A percentile compares a stretch with the other conserved stretches of the same genome.
phyloP scores from a whole-genome alignment of 768 basidiomycete species.

The Agaricus bisporus region DNA sequence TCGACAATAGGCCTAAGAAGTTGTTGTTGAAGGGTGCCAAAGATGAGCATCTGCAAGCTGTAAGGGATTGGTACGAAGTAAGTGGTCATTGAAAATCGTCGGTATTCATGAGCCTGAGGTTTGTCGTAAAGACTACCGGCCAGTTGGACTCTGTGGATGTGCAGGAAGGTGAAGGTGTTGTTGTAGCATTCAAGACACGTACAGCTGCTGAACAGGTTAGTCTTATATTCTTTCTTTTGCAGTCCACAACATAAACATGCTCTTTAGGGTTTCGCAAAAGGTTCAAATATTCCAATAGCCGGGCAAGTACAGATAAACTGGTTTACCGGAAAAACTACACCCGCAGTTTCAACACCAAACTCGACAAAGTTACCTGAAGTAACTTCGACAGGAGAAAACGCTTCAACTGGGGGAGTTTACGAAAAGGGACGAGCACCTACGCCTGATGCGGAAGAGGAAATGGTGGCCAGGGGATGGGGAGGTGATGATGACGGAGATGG shows the following conservation, averaged over 20 bases:
- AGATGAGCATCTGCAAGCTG: conserved; percentile 44
- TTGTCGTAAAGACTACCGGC: conserved; percentile 46
- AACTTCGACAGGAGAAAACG: conserved; percentile 10
- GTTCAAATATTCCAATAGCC: conserved; percentile 55
- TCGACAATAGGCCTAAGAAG: conserved; percentile 85
- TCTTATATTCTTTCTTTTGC: conserved; percentile 1
- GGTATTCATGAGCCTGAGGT: conserved; percentile 5
- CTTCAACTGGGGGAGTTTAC: conserved; percentile 6
- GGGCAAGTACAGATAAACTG: conserved; percentile 65
- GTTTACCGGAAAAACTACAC: conserved; percentile 37
- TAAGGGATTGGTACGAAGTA: conserved; percentile 85
- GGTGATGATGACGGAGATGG: conserved; percentile 64
- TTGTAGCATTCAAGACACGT: conserved; percentile 69
- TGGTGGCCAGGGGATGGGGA: conserved; percentile 69
- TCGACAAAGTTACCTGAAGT: conserved; percentile 11
- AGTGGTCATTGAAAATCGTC: conserved; percentile 9
- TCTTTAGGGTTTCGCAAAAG: conserved; percentile 65
- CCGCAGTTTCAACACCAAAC: conserved; percentile 12
- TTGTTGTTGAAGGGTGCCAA: conserved; percentile 66
- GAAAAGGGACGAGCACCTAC: conserved; percentile 25
- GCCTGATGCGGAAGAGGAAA: conserved; percentile 49
- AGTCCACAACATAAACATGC: conserved; percentile 9
- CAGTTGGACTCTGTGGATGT: conserved; percentile 62
- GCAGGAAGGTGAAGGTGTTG: conserved; percentile 47
- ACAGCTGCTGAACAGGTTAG: conserved; percentile 70